Evolutionary conservation across 2,329 filamentous ascomycete species (phyloP).

Genomic region (Pseudogymnoascus sp.): DNA sequence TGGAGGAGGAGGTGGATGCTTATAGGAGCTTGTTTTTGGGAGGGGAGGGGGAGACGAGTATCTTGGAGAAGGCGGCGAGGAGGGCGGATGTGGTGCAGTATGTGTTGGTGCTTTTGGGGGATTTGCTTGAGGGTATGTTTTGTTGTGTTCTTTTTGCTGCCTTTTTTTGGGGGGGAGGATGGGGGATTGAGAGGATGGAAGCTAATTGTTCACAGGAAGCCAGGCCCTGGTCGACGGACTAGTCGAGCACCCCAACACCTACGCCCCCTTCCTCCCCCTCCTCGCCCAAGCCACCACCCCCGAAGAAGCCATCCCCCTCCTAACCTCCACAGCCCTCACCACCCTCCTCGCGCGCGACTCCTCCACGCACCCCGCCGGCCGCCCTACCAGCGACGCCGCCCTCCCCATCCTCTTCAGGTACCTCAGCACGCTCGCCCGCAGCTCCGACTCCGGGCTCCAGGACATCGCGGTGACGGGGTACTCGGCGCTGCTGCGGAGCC

Average conservation of each 20-base stretch:
- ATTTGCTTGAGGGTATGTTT: slow-evolving; percentile 71
- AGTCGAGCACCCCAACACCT: slow-evolving; percentile 65
- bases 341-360: slow-evolving; percentile 62
- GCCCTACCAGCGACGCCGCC: slow-evolving; percentile 60
- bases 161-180: neutral
- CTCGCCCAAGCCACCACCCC: slow-evolving; percentile 66
- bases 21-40: slow-evolving; percentile 79
- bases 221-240: slow-evolving; percentile 71
- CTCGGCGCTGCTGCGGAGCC: slow-evolving; percentile 72
- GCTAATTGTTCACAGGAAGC: slow-evolving; percentile 48
- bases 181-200: neutral
- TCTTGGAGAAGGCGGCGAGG: slow-evolving; percentile 78
- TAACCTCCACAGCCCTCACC: slow-evolving; percentile 80
- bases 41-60: slow-evolving; percentile 52
- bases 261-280: slow-evolving; percentile 75
- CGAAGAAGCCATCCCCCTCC: slow-evolving; percentile 76
- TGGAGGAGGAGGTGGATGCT: slow-evolving; percentile 70
- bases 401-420: slow-evolving; percentile 80
- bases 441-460: slow-evolving; percentile 79
- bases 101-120: slow-evolving; percentile 78
- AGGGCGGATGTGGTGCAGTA: slow-evolving; percentile 90
- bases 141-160: neutral
- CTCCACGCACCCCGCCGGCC: slow-evolving; percentile 52
- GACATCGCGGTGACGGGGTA: slow-evolving; percentile 93
- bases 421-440: slow-evolving; percentile 74